Percentiles rank a stretch among this genome's conserved stretches.
Evolutionary conservation across 2,329 filamentous ascomycete species (phyloP).

Genomic region (Zymoseptoria brevis): DNA sequence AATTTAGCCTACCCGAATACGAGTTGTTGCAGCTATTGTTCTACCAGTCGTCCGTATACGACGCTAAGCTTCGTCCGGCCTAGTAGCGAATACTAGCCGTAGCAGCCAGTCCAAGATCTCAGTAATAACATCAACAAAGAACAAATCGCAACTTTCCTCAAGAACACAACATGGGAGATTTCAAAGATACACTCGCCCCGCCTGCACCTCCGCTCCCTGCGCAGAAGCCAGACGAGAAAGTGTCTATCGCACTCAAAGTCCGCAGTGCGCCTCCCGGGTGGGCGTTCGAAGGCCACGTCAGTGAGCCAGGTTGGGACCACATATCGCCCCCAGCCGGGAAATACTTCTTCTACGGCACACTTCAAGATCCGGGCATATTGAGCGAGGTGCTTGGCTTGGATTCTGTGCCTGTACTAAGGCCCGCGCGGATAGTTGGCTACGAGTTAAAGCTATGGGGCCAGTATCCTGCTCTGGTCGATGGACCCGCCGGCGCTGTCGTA

Average conservation of each 20-base stretch:
- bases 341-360: constrained; percentile 35
- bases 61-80: too few species aligned
- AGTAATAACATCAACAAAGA: too few species aligned
- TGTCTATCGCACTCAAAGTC: constrained; percentile 3
- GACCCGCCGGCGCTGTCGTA: constrained; percentile 12
- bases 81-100: too few species aligned
- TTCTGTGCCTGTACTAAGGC: constrained; percentile 17
- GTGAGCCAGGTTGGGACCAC: neutral
- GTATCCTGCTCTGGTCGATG: constrained; percentile 35
- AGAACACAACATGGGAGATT: too few species aligned
- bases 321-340: constrained; percentile 24
- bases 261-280: constrained; percentile 3
- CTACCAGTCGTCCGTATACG: too few species aligned
- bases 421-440: constrained; percentile 28
- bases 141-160: too few species aligned
- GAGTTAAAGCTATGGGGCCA: constrained; percentile 31
- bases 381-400: constrained; percentile 26
- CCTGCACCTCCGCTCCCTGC: neutral
- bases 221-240: neutral
- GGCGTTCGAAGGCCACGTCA: constrained; percentile 1
- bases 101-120: too few species aligned
- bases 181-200: neutral
- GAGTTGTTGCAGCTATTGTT: too few species aligned
- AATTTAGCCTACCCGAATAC: too few species aligned
- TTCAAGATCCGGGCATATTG: constrained; percentile 29